Evolutionary conservation across 768 basidiomycete genomes (phyloP).

Genomic region (Termitomyces sp.): DNA sequence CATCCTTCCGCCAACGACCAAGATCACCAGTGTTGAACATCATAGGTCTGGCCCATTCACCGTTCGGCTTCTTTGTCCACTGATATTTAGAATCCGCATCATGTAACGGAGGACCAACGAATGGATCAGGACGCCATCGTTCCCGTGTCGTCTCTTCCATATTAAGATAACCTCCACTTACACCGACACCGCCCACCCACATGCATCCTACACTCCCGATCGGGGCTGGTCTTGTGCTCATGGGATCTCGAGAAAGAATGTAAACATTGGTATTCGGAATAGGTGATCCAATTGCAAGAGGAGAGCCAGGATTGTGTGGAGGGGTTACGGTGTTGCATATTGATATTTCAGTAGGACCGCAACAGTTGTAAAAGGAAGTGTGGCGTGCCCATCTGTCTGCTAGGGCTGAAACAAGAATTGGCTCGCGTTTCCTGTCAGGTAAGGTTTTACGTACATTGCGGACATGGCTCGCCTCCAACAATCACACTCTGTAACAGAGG

Average conservation of each 20-base stretch:
- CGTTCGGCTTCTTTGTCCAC: constrained; percentile 3
- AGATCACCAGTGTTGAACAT: constrained; percentile 68
- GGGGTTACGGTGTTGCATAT: constrained; percentile 48
- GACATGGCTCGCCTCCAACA: constrained; percentile 48
- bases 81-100: constrained; percentile 23
- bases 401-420: constrained; percentile 17
- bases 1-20: constrained; percentile 47
- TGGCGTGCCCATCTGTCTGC: constrained; percentile 39
- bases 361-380: constrained; percentile 40
- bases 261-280: constrained; percentile 45
- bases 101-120: constrained; percentile 27
- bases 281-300: constrained; percentile 41
- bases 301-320: constrained; percentile 30
- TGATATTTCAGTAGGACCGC: constrained; percentile 50
- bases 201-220: constrained; percentile 38
- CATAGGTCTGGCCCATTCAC: constrained; percentile 21
- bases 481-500: constrained; percentile 43
- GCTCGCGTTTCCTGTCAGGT: not conserved
- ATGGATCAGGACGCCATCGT: constrained; percentile 45
- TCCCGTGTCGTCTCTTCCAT: constrained; percentile 49
- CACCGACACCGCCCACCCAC: constrained; percentile 62
- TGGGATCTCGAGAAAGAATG: constrained; percentile 29
- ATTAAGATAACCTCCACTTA: constrained; percentile 50
- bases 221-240: constrained; percentile 21
- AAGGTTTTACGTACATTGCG: constrained; percentile 29